phyloP scores from a whole-genome alignment of 139 green algal genomes.

The Mesostigma viride region DNA sequence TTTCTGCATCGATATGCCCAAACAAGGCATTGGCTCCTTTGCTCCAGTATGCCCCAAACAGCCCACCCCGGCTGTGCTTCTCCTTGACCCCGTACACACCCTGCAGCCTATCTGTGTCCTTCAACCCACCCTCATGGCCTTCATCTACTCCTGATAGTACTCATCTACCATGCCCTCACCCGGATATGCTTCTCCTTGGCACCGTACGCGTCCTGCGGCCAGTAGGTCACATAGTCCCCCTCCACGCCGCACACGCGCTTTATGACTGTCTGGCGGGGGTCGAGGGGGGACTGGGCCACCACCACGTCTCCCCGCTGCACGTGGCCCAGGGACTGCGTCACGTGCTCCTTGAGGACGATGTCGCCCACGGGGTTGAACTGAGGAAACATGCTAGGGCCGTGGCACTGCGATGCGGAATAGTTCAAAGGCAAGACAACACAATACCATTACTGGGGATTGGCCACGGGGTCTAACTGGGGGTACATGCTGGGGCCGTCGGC shows the following conservation, averaged over 20 bases:
- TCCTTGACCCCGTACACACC: too few species aligned
- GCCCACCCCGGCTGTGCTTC: too few species aligned
- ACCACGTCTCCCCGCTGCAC: conserved; percentile 44
- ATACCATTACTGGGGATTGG: neutral
- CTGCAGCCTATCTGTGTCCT: too few species aligned
- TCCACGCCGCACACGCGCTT: conserved; percentile 58
- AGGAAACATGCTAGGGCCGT: conserved; percentile 66
- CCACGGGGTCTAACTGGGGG: neutral
- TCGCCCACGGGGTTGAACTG: conserved; percentile 64
- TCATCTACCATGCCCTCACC: neutral
- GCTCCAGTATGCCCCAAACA: too few species aligned
- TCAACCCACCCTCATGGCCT: too few species aligned
- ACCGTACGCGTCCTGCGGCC: neutral
- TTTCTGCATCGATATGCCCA: too few species aligned
- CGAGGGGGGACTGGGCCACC: conserved; percentile 47
- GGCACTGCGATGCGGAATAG: conserved; percentile 38
- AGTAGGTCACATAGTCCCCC: conserved; percentile 32
- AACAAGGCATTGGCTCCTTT: too few species aligned
- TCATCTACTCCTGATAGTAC: too few species aligned
- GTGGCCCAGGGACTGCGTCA: conserved; percentile 21
- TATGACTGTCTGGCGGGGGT: conserved; percentile 54
- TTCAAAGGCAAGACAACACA: neutral
- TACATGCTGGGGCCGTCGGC: neutral
- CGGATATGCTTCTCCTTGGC: neutral
- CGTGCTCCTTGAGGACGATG: conserved; percentile 54